These are phyloP conservation scores for Urostyla sp. DNA, from an alignment of 73 alveolate species.

Conservation along the genomic window DNA sequence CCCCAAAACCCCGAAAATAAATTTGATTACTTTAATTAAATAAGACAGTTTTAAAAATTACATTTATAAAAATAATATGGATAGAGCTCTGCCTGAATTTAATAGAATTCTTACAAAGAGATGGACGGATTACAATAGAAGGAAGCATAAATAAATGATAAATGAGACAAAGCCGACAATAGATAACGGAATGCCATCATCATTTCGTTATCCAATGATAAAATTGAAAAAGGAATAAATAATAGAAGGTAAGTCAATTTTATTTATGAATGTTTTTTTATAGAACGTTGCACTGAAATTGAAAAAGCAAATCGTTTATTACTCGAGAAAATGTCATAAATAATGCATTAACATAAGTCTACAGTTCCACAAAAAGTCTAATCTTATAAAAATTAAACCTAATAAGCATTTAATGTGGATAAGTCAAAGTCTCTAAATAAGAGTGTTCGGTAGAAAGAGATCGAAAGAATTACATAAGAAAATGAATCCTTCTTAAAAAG, in stretches of 20 bases:
- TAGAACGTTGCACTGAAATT: constrained; percentile 63
- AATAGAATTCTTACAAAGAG: constrained; percentile 46
- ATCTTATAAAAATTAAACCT: neutral
- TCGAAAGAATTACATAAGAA: constrained; percentile 26
- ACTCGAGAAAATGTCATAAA: constrained; percentile 56
- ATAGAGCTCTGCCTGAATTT: constrained; percentile 60
- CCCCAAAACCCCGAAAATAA: constrained; percentile 17
- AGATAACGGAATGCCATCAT: constrained; percentile 20
- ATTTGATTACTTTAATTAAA: neutral
- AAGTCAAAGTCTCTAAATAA: constrained; percentile 40
- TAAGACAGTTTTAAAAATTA: neutral
- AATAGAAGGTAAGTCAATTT: constrained; percentile 40
- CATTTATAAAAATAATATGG: constrained; percentile 30
- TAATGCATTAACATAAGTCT: constrained; percentile 18
- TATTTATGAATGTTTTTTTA: neutral
- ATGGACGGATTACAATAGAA: constrained; percentile 29
- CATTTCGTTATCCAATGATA: constrained; percentile 28
- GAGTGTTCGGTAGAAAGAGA: constrained; percentile 35
- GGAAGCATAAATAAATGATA: constrained; percentile 14
- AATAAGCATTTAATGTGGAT: neutral
- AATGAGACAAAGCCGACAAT: constrained; percentile 16
- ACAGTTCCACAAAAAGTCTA: neutral
- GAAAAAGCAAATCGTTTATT: constrained; percentile 56
- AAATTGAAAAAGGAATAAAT: constrained; percentile 45
- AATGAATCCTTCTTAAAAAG: constrained; percentile 30